Evolutionary conservation across 176 grass and related monocot species (phyloP).

Genomic region (Luzula sylvatica): DNA sequence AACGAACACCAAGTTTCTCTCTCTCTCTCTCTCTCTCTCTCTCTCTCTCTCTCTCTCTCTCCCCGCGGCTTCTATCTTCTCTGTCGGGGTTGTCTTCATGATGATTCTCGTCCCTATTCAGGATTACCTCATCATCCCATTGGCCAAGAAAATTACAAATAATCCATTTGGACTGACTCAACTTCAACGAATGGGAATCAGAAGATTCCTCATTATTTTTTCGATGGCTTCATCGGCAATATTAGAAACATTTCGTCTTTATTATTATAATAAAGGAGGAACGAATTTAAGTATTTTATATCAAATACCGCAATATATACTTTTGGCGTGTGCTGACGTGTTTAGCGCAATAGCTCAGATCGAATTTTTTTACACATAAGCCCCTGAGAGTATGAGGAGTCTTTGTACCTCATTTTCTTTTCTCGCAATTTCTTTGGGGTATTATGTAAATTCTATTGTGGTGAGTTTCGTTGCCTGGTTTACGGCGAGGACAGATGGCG

Average conservation of each 20-base stretch:
- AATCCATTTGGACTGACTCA: slow-evolving; percentile 29
- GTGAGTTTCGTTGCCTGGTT: slow-evolving; percentile 33
- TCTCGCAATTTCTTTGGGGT: slow-evolving; percentile 53
- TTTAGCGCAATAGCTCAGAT: slow-evolving; percentile 70
- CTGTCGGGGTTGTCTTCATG: slow-evolving; percentile 46
- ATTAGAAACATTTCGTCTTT: slow-evolving; percentile 40
- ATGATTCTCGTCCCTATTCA: slow-evolving; percentile 46
- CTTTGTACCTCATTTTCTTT: slow-evolving; percentile 66
- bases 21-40: too few species aligned
- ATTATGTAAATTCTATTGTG: slow-evolving; percentile 60
- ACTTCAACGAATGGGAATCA: slow-evolving; percentile 78
- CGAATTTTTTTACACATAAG: slow-evolving; percentile 85
- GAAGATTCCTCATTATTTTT: slow-evolving; percentile 42
- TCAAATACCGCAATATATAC: slow-evolving; percentile 65
- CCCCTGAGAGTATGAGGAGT: slow-evolving; percentile 61
- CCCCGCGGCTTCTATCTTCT: slow-evolving; percentile 44
- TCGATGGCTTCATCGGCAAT: slow-evolving; percentile 45
- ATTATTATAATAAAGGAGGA: not conserved
- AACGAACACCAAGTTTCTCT: slow-evolving; percentile 35
- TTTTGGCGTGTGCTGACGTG: slow-evolving; percentile 51
- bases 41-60: too few species aligned
- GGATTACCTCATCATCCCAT: slow-evolving; percentile 31
- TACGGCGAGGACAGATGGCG: not conserved
- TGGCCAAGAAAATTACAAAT: slow-evolving; percentile 17
- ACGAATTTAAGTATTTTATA: slow-evolving; percentile 35